Conservation (phyloP, 345 rosid species). For the Sapria himalayana region DNA sequence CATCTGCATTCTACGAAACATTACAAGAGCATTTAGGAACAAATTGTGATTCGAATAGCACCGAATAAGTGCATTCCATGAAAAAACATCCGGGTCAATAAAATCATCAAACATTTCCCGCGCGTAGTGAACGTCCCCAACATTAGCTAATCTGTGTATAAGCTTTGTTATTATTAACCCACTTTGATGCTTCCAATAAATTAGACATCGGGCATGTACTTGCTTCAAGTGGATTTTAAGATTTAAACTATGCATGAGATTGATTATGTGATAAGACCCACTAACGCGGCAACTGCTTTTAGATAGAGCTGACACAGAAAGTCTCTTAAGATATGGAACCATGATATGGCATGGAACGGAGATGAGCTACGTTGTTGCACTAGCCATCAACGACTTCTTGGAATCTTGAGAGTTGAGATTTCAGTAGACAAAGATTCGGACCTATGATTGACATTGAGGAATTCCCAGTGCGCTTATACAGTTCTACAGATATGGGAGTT, state of each 20-base stretch:
- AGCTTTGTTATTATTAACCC: constrained; percentile 35
- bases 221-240: constrained; percentile 20
- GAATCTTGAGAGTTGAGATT: no score
- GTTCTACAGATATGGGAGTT: no score
- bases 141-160: constrained; percentile 9
- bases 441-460: no score
- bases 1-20: constrained; percentile 30
- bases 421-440: no score
- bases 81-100: constrained; percentile 29
- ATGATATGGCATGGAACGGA: no score
- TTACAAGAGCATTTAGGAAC: constrained; percentile 20
- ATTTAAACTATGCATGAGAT: constrained; percentile 23
- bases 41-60: constrained; percentile 26
- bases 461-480: no score
- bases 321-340: no score
- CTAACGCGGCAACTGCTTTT: no score
- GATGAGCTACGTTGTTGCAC: no score
- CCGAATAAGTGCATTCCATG: constrained; percentile 43
- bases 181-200: constrained; percentile 18
- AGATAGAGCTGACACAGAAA: no score
- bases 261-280: no score
- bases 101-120: constrained; percentile 37
- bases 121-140: constrained; percentile 28
- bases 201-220: constrained; percentile 25
- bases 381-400: no score